Evolutionary conservation across 148 eudicot genomes (phyloP), one percentile per base, ranked within the genome.

Genomic region (Arbutus unedo): DNA sequence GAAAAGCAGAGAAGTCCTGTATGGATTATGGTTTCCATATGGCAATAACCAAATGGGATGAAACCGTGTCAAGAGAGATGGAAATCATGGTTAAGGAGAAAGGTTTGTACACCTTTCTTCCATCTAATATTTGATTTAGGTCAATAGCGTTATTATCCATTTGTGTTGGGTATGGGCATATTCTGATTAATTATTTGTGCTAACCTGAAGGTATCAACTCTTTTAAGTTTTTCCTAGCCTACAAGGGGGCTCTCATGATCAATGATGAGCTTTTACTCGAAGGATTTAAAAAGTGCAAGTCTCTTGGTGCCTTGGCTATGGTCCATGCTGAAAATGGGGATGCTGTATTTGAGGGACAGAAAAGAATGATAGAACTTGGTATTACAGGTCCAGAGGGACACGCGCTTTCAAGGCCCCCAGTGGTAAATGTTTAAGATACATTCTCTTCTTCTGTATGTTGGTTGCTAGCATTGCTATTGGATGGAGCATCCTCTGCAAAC

Each of bases 371-470:
- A 78, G 95, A 92, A 86, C 99, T 96, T 86, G 99, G 99, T 62
- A 92, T 96, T 86, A 96, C 97, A n/a, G 99, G 99, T 84, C 99
- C 99, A 49, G 99, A 96, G 88, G 99, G 99, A 73, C 99, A 96
- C 80, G 94, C 97, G 77, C 97, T 96, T 87, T 96, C 99, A 82
- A 94, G 98, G 85, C 99, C 98, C 60, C 90, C 99, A 54, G 81
- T 87, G 93, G 99, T 96, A 93, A 87, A 13, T 80, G 54, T 55
- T 66, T 5, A 19, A 19, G 70, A 31, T 67, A 48, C 48, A 53
- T 53, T 54, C 59, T 18, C 51, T 11, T 66, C 64, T 70, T 70
- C 7, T 59, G 2, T 43, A 43, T 44, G 31, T 11, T 43, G 21
- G n/a, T 57, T 78, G 68, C 3, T 44, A 11, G 67, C 31, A 77